These are phyloP conservation scores for Aspergillus aculeatinus DNA, from an alignment of 2,329 filamentous ascomycete genomes.

Conservation along the genomic window DNA sequence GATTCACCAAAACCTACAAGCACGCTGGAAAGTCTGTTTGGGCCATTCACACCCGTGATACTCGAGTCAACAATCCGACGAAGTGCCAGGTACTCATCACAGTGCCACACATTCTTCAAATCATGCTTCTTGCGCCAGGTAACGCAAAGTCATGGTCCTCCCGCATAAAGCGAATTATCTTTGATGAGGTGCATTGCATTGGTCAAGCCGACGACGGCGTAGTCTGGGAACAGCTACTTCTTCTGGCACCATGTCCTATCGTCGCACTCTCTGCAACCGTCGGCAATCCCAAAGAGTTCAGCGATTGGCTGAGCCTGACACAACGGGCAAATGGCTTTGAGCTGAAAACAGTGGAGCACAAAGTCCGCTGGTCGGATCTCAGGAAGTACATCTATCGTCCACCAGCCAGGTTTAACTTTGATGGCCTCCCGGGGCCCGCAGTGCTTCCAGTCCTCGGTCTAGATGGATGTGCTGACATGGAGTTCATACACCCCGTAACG, in stretches of 20 bases:
- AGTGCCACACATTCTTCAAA: conserved; percentile 75
- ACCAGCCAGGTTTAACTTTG: conserved; percentile 50
- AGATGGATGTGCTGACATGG: conserved; percentile 52
- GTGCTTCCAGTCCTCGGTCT: conserved; percentile 41
- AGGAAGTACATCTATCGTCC: conserved; percentile 70
- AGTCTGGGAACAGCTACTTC: conserved; percentile 74
- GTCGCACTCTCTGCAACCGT: conserved; percentile 79
- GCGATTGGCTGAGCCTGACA: conserved; percentile 64
- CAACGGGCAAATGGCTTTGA: conserved; percentile 64
- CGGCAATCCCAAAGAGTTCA: conserved; percentile 71
- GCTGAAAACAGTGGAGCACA: conserved; percentile 67
- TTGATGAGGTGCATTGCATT: conserved; percentile 80
- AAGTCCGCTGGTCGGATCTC: conserved; percentile 71
- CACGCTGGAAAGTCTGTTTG: conserved; percentile 67
- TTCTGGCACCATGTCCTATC: conserved; percentile 73
- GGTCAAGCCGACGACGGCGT: conserved; percentile 73
- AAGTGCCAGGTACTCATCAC: conserved; percentile 75
- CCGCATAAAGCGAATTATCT: conserved; percentile 72
- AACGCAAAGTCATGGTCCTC: conserved; percentile 68
- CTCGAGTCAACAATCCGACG: conserved; percentile 69
- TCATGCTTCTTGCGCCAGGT: conserved; percentile 67
- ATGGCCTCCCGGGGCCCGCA: conserved; percentile 46
- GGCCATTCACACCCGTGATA: conserved; percentile 75
- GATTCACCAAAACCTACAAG: conserved; percentile 66
- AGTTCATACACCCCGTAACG: conserved; percentile 65